Base-by-base conservation (phyloP, 2,329 filamentous ascomycete genomes). In the Cordyceps fumosorosea region DNA sequence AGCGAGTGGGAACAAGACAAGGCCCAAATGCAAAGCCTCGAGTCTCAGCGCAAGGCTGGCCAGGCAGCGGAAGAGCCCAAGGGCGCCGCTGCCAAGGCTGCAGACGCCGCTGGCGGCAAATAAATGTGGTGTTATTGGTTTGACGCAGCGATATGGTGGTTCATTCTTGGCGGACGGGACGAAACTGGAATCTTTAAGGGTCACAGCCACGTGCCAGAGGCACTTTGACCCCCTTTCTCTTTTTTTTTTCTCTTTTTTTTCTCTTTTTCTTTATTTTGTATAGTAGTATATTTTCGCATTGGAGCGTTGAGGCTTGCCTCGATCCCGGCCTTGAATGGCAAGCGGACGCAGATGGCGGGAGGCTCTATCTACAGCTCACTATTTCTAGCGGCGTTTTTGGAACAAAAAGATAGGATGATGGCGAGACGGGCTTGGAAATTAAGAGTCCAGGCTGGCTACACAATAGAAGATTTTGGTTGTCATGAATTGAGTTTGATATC, bases 1-100 rank as follows among this genome's bases (percentile, higher is more conserved):
- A 81, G 80, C 50, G 89, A 97, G 72, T 96, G 93, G 91, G 90
- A 96, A 71, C 89, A 93, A 74, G 93, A 97, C 73, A 96, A 95
- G 77, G 82, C 86, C 5, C 85, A 88, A 45, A 88, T 97, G 68
- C 84, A 89, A 66, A 84, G 90, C 64, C 78, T 90, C 59, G 84
- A 65, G 60, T 63, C 67, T 34, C 64, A 71, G 55, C 67, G 68
- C 50, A 62, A 58, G 51, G 58, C 48, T 37, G 57, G 48, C 26
- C 51, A 50, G 29, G 58, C 58, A 12, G 58, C 29, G n/a, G 42
- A 61, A 29, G 58, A 61, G 42, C 51, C 58, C 42, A 64, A 60
- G 42, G 51, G 50, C n/a, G 57, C 56, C 22, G 56, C 56, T 3
- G 57, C 56, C 50, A 63, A 56, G 50, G 56, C 62, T 24, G 61